Conservation (phyloP, 1,284 basidiomycete species). For the Apiotrichum porosum region DNA sequence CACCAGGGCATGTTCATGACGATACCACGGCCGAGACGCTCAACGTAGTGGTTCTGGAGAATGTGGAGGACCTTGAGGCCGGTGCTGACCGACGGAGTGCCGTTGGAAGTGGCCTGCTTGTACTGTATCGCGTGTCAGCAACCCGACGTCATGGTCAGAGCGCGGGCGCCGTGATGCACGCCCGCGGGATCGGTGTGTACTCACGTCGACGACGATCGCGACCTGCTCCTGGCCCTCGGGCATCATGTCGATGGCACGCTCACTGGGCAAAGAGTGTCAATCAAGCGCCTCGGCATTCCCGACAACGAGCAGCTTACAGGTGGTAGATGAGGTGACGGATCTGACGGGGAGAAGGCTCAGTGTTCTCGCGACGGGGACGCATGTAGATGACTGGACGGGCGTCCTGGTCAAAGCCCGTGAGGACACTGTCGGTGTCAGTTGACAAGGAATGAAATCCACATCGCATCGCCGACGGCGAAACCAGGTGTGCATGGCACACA, state of each 20-base stretch:
- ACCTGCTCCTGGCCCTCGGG: conserved; percentile 73
- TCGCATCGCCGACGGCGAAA: not conserved
- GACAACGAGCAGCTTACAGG: conserved; percentile 55
- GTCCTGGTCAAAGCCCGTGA: conserved; percentile 76
- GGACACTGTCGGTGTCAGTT: conserved; percentile 53
- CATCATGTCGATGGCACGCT: conserved; percentile 80
- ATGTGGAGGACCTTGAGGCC: conserved; percentile 75
- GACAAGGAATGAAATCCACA: not conserved
- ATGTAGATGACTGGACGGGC: conserved; percentile 77
- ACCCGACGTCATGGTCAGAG: not conserved
- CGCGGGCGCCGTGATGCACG: too few species aligned
- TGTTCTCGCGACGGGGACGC: conserved; percentile 77
- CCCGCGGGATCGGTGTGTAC: too few species aligned
- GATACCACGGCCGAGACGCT: conserved; percentile 72
- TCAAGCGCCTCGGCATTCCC: conserved; percentile 25
- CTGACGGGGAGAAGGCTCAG: conserved; percentile 66
- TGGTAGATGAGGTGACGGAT: conserved; percentile 77
- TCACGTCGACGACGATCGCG: conserved; percentile 68
- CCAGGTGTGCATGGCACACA: too few species aligned
- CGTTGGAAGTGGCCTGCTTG: conserved; percentile 60
- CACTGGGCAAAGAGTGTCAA: conserved; percentile 50
- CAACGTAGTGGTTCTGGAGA: conserved; percentile 85
- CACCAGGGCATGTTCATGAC: conserved; percentile 75
- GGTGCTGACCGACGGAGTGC: conserved; percentile 72
- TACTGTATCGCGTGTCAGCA: not conserved